Conservation (phyloP, 306 rosid species). For the Cucumis sativus region DNA sequence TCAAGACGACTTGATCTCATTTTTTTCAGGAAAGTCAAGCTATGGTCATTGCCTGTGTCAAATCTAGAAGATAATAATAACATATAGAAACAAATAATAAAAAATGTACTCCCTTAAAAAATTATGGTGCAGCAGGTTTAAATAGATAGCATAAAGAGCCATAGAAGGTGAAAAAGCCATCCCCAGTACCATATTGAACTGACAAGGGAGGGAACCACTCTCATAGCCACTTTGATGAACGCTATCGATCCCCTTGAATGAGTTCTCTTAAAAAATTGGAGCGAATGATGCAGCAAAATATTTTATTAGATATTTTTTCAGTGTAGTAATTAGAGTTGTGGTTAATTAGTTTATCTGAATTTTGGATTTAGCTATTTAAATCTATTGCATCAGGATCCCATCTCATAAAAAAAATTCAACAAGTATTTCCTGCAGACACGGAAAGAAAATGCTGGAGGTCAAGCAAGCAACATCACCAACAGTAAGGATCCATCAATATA, state of each 20-base stretch:
- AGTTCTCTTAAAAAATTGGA: not conserved
- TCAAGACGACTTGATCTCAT: too few species aligned
- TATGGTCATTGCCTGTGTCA: not conserved
- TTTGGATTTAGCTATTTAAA: not conserved
- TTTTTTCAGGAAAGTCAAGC: not conserved
- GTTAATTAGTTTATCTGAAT: not conserved
- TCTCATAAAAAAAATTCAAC: not conserved
- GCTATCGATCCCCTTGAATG: not conserved
- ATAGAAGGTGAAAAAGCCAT: not conserved
- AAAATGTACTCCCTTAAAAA: not conserved
- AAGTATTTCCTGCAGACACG: not conserved
- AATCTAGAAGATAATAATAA: not conserved
- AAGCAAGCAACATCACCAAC: not conserved
- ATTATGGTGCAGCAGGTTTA: not conserved
- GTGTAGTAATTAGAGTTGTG: not conserved
- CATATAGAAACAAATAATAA: not conserved
- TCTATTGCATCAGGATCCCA: not conserved
- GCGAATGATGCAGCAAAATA: not conserved
- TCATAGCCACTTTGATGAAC: not conserved
- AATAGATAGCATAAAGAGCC: not conserved
- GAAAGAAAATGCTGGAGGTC: not conserved
- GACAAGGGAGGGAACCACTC: not conserved
- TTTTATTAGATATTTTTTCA: not conserved
- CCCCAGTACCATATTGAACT: not conserved
- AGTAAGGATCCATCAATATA: not conserved